Conservation (phyloP, 345 rosid genomes). For the Ricinus communis region DNA sequence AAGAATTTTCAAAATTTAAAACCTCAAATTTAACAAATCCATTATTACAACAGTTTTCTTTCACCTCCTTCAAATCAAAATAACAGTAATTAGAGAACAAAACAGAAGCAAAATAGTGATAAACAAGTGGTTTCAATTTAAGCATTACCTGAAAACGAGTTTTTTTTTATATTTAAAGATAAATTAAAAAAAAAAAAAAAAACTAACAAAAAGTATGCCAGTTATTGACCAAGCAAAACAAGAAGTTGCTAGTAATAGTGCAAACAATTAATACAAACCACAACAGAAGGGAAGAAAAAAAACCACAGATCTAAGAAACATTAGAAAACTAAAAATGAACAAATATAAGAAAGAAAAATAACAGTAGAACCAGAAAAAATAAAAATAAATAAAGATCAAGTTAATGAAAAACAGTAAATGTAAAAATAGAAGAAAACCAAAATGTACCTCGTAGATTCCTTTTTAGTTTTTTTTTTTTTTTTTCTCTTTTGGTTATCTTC, state of each 20-base stretch:
- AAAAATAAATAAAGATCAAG: no score
- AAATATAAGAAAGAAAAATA: no score
- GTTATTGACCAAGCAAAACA: not conserved
- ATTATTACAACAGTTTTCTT: not conserved
- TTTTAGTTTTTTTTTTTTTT: no score
- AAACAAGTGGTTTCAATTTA: not conserved
- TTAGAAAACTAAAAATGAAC: no score
- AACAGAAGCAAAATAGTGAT: not conserved
- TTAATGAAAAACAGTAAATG: no score
- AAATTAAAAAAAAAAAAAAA: not conserved
- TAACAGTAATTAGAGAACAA: not conserved
- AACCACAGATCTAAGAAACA: constrained; percentile 1
- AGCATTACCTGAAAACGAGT: constrained; percentile 1
- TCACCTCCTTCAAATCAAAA: not conserved
- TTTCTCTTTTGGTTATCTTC: no score
- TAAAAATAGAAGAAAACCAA: no score
- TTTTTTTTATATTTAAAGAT: no score
- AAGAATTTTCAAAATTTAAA: not conserved
- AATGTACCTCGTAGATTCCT: no score
- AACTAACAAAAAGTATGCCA: not conserved
- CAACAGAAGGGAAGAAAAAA: no score
- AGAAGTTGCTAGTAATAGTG: not conserved
- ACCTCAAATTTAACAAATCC: not conserved
- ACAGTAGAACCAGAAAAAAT: no score
- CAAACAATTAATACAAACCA: not conserved